Percentiles rank a stretch among this genome's conserved stretches.
Conservation (phyloP, 306 rosid genomes). For the Cicer bijugum region DNA sequence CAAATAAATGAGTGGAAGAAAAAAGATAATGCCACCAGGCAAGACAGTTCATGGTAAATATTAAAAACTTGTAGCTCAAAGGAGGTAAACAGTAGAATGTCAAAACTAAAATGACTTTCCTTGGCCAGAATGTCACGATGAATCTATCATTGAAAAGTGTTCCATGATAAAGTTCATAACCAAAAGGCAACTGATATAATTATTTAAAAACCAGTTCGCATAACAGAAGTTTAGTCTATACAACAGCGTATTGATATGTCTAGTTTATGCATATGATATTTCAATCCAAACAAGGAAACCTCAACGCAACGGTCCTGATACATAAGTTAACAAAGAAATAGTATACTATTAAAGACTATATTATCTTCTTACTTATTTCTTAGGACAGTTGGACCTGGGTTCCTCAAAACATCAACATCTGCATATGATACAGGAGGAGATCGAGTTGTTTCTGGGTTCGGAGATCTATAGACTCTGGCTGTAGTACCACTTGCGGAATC, state of each 20-base stretch:
- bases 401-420: slow-evolving; percentile 48
- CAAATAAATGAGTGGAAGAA: slow-evolving; percentile 26
- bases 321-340: slow-evolving; percentile 31
- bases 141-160: slow-evolving; percentile 11
- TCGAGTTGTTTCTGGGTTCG: slow-evolving; percentile 47
- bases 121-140: slow-evolving; percentile 2
- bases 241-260: slow-evolving; percentile 8
- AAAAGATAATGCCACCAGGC: slow-evolving; percentile 30
- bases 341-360: background rate
- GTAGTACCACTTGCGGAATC: slow-evolving; percentile 52
- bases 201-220: slow-evolving; percentile 27
- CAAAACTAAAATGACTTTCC: slow-evolving; percentile 34
- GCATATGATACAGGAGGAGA: slow-evolving; percentile 53
- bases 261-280: slow-evolving; percentile 29
- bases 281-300: slow-evolving; percentile 21
- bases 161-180: slow-evolving; percentile 25
- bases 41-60: slow-evolving; percentile 26
- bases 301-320: slow-evolving; percentile 22
- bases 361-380: slow-evolving; percentile 51
- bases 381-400: slow-evolving; percentile 47
- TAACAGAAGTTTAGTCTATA: slow-evolving; percentile 31
- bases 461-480: slow-evolving; percentile 58
- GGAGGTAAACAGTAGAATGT: slow-evolving; percentile 30
- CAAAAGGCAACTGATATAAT: slow-evolving; percentile 8
- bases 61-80: slow-evolving; percentile 24